Evolutionary conservation across 768 basidiomycete genomes (phyloP).

Genomic region (Phylloporus sp.): DNA sequence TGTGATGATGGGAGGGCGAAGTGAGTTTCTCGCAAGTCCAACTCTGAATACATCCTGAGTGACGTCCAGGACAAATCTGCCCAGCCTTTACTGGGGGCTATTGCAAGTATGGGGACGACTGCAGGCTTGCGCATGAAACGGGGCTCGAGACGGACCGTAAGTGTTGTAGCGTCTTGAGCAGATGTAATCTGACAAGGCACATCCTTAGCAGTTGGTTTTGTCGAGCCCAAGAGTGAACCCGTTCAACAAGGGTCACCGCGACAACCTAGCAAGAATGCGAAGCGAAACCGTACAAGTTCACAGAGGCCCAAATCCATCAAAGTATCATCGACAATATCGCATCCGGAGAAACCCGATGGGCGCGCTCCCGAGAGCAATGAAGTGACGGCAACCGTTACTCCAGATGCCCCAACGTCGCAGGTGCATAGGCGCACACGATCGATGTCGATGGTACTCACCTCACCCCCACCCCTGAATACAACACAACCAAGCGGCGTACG

Average conservation of each 20-base stretch:
- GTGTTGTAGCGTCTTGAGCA: neutral
- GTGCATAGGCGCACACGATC: constrained; percentile 27
- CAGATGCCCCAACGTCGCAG: constrained; percentile 7
- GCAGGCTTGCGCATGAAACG: constrained; percentile 29
- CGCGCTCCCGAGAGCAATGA: neutral
- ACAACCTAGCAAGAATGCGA: constrained; percentile 4
- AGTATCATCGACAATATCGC: neutral
- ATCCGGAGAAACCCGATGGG: neutral
- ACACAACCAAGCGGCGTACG: constrained; percentile 15
- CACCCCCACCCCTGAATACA: constrained; percentile 12
- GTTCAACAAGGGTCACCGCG: neutral
- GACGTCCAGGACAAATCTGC: constrained; percentile 22
- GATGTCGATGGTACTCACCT: constrained; percentile 21
- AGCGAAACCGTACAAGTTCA: constrained; percentile 4
- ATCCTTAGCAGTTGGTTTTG: constrained; percentile 12
- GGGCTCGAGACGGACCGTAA: constrained; percentile 21
- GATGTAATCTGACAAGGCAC: neutral
- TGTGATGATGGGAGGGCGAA: constrained; percentile 54
- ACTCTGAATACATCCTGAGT: neutral
- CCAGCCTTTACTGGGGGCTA: constrained; percentile 21
- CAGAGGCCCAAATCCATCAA: constrained; percentile 8
- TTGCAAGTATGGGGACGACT: constrained; percentile 27
- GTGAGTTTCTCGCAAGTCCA: constrained; percentile 16
- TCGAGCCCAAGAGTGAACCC: constrained; percentile 9
- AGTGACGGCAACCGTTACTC: neutral